Conservation (phyloP, 805 yeast species). For the Candida ponderosae region DNA sequence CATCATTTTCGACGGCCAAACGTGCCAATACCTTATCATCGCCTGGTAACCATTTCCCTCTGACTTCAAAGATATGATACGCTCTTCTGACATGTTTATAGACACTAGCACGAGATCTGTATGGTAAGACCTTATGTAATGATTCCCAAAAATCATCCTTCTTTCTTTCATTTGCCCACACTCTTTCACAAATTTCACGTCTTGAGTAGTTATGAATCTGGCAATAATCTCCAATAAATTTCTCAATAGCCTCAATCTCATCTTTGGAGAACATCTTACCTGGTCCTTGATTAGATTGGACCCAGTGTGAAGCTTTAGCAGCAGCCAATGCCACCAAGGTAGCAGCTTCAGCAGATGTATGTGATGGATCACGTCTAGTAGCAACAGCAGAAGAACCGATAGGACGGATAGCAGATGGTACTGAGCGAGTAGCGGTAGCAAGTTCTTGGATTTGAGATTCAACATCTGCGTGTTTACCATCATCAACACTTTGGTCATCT, state of each 20-base stretch:
- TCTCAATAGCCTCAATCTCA: constrained; percentile 66
- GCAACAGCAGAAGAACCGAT: neutral
- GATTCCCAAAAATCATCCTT: constrained; percentile 90
- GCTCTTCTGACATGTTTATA: constrained; percentile 90
- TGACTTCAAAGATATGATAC: constrained; percentile 76
- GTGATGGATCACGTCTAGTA: neutral
- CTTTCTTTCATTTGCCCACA: constrained; percentile 79
- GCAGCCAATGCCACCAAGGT: constrained; percentile 36
- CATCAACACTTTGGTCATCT: too few relatives aligned
- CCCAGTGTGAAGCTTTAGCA: constrained; percentile 29
- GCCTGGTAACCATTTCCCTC: constrained; percentile 86
- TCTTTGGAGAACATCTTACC: constrained; percentile 43
- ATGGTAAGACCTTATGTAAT: constrained; percentile 70
- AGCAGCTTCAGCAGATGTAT: constrained; percentile 25
- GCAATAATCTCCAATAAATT: constrained; percentile 64
- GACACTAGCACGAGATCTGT: constrained; percentile 80
- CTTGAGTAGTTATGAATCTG: constrained; percentile 53
- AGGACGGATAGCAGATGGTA: neutral
- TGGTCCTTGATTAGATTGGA: constrained; percentile 12
- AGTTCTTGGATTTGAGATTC: neutral
- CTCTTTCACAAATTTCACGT: constrained; percentile 68
- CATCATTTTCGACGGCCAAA: constrained; percentile 58
- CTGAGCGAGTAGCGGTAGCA: neutral
- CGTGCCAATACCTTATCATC: constrained; percentile 66
- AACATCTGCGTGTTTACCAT: too few relatives aligned